phyloP scores from a whole-genome alignment of 208 protist genomes.

The Leishmania turanica region DNA sequence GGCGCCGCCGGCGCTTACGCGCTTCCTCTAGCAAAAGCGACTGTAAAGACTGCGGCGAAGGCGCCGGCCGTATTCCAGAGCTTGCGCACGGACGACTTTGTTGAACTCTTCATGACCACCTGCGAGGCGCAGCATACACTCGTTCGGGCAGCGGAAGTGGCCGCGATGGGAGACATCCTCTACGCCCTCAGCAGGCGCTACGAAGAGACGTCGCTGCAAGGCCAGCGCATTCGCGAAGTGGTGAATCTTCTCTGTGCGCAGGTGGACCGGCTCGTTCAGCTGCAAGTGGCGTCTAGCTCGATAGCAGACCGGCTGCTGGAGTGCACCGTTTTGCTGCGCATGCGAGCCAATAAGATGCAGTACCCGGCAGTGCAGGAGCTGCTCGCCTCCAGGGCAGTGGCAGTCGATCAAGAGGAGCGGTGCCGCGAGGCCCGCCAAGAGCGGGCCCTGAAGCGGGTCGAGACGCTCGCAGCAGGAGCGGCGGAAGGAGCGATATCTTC shows the following conservation, averaged over 20 bases:
- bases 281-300: slow-evolving; percentile 30
- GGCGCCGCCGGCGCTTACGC: slow-evolving; percentile 41
- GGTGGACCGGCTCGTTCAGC: slow-evolving; percentile 49
- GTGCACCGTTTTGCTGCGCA: slow-evolving; percentile 69
- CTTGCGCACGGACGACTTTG: slow-evolving; percentile 35
- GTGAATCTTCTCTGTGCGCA: slow-evolving; percentile 55
- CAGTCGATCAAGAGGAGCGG: not conserved
- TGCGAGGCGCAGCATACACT: slow-evolving; percentile 41
- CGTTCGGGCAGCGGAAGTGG: slow-evolving; percentile 44
- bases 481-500: not conserved
- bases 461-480: not conserved
- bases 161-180: slow-evolving; percentile 47
- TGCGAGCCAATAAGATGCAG: slow-evolving; percentile 39
- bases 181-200: slow-evolving; percentile 57
- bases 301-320: slow-evolving; percentile 55
- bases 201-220: slow-evolving; percentile 35
- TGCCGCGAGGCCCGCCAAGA: not conserved
- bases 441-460: not conserved
- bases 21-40: slow-evolving; percentile 43
- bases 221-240: slow-evolving; percentile 30
- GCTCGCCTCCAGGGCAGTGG: slow-evolving; percentile 32
- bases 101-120: slow-evolving; percentile 45
- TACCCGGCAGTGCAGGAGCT: slow-evolving; percentile 45
- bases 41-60: slow-evolving; percentile 42
- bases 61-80: slow-evolving; percentile 40